Evolutionary conservation across 208 protist genomes (phyloP).

Genomic region (Polymyxa betae): DNA sequence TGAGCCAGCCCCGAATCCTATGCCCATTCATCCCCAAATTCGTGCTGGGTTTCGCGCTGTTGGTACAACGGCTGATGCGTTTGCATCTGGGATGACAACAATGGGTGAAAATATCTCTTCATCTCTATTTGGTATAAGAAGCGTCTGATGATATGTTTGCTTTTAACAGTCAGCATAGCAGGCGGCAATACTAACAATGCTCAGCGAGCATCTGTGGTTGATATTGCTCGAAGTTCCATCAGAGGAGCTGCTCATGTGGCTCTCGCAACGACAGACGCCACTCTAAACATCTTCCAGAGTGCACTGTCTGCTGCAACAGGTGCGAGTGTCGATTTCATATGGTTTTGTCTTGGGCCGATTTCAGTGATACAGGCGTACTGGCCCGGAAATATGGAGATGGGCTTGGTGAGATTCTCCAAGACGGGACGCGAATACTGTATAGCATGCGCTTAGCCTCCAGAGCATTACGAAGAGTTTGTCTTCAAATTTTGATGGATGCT

Average conservation of each 20-base stretch:
- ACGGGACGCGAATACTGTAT: not conserved
- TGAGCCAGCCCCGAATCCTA: not conserved
- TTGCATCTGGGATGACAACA: not conserved
- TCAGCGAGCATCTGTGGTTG: not conserved
- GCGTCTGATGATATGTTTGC: not conserved
- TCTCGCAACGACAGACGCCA: not conserved
- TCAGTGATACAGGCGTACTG: not conserved
- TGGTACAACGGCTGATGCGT: not conserved
- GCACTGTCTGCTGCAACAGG: not conserved
- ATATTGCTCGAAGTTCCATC: constrained; percentile 9
- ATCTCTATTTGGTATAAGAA: not conserved
- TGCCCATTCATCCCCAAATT: not conserved
- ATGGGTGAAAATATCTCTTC: not conserved
- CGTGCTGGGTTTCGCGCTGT: not conserved
- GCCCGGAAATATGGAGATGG: constrained; percentile 20
- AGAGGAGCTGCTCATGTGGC: not conserved
- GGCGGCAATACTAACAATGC: not conserved
- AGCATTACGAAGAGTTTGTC: not conserved
- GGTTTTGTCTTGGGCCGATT: too few species aligned
- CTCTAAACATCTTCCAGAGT: constrained; percentile 4
- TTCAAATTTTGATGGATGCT: not conserved
- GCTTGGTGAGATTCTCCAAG: not conserved
- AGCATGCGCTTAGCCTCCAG: not conserved
- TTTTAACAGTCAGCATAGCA: not conserved
- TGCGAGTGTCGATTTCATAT: not conserved